Conservation (phyloP, 768 basidiomycete species). For the Hortiboletus campestris region DNA sequence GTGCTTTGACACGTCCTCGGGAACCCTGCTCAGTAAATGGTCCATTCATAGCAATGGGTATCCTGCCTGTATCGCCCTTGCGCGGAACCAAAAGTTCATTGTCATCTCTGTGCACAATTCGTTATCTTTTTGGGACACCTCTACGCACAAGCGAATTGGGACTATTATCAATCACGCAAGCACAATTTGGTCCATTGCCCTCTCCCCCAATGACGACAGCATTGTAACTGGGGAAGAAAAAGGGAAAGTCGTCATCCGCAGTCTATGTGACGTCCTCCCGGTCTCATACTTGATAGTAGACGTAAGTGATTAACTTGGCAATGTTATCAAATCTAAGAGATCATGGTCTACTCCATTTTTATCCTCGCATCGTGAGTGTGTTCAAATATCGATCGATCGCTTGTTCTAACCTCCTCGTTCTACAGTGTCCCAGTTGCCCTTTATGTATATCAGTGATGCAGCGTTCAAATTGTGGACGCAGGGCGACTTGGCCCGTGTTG, state of each 20-base stretch:
- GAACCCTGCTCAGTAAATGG: neutral
- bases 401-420: neutral
- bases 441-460: neutral
- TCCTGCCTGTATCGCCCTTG: neutral
- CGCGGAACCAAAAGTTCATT: neutral
- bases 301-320: neutral
- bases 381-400: neutral
- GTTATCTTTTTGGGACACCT: conserved; percentile 3
- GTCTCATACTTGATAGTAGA: neutral
- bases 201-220: neutral
- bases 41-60: neutral
- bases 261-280: neutral
- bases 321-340: neutral
- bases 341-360: no score
- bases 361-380: neutral
- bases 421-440: neutral
- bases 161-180: neutral
- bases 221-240: neutral
- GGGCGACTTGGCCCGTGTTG: neutral
- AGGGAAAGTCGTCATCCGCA: neutral
- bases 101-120: neutral
- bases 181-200: neutral
- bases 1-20: neutral
- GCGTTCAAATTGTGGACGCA: neutral
- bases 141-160: neutral